Evolutionary conservation across 495 filamentous ascomycete species (phyloP).

Genomic region (Daldinia vernicosa): DNA sequence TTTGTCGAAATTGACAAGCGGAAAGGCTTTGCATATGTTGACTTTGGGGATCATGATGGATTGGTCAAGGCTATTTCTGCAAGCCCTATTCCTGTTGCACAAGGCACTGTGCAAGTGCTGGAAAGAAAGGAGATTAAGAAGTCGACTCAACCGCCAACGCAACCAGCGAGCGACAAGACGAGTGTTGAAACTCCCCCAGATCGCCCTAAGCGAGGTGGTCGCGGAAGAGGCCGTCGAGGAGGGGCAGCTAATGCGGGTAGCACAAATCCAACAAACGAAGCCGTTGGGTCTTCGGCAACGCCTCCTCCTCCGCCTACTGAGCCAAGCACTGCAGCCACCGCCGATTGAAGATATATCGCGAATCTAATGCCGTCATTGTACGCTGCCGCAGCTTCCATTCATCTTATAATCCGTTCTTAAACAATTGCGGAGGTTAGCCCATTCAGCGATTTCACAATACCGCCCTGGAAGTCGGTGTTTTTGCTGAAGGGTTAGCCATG

Average conservation of each 20-base stretch:
- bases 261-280: constrained; percentile 18
- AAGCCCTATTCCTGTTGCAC: constrained; percentile 80
- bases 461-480: neutral
- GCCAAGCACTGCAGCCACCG: neutral
- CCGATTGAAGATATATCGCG: constrained; percentile 15
- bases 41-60: constrained; percentile 75
- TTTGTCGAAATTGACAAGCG: constrained; percentile 90
- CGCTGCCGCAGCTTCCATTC: neutral
- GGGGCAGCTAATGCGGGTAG: constrained; percentile 16
- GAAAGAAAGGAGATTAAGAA: constrained; percentile 73
- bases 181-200: constrained; percentile 28
- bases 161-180: constrained; percentile 23
- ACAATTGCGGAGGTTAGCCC: neutral
- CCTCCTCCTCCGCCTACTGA: constrained; percentile 10
- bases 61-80: constrained; percentile 81
- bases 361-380: neutral
- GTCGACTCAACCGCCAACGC: constrained; percentile 19
- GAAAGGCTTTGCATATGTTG: constrained; percentile 91
- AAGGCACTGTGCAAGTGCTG: constrained; percentile 85
- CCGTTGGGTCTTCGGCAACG: constrained; percentile 12
- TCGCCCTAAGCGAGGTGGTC: constrained; percentile 40
- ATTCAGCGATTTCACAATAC: neutral
- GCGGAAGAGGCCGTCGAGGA: constrained; percentile 34
- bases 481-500: neutral
- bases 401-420: neutral